A percentile compares a stretch with the other conserved stretches of the same genome.
These are phyloP conservation scores for Macrocystidia cucumis DNA, from an alignment of 1,284 basidiomycete species.

Conservation along the genomic window DNA sequence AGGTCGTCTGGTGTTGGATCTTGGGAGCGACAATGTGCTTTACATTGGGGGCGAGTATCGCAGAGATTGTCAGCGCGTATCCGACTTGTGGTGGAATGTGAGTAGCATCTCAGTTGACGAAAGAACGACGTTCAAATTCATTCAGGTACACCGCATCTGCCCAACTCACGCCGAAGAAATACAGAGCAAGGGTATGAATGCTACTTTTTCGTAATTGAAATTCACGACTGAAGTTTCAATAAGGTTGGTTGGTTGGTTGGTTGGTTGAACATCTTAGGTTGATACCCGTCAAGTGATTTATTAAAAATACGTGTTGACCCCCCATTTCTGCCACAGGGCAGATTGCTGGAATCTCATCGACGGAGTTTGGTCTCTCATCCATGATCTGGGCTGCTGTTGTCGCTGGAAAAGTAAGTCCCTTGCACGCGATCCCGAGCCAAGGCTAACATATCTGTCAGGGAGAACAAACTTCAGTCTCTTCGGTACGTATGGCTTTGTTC, in stretches of 20 bases:
- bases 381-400: conserved; percentile 85
- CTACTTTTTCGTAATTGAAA: conserved; percentile 4
- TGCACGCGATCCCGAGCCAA: neutral
- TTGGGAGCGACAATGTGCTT: conserved; percentile 72
- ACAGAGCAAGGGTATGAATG: conserved; percentile 50
- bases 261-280: conserved; percentile 84
- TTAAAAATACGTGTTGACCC: too few species aligned
- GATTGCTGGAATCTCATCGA: conserved; percentile 77
- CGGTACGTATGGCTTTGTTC: conserved; percentile 15
- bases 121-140: too few species aligned
- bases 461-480: conserved; percentile 39
- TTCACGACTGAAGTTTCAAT: conserved; percentile 8
- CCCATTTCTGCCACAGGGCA: conserved; percentile 39
- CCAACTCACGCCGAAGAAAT: conserved; percentile 58
- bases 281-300: too few species aligned
- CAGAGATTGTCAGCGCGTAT: conserved; percentile 75
- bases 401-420: conserved; percentile 36
- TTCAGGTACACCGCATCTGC: conserved; percentile 69
- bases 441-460: conserved; percentile 20
- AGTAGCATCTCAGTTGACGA: conserved; percentile 24
- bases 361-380: conserved; percentile 82
- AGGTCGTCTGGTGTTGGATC: conserved; percentile 80
- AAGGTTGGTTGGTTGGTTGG: conserved; percentile 73
- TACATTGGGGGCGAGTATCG: conserved; percentile 69
- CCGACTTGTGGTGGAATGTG: conserved; percentile 80